These are phyloP conservation scores for Nepenthes alata DNA, from an alignment of 179 eudicot species.

Conservation along the genomic window DNA sequence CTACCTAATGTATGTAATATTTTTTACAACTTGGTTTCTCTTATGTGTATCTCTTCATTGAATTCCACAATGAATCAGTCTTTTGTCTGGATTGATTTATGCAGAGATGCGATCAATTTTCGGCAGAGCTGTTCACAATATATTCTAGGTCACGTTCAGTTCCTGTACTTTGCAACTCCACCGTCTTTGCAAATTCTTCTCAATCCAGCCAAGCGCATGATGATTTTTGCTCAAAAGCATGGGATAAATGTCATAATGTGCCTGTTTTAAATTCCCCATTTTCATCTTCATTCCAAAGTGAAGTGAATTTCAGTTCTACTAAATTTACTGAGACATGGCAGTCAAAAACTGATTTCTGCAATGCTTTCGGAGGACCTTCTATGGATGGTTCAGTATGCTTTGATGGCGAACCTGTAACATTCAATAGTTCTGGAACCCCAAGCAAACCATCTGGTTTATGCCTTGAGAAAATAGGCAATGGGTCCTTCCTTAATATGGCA, in stretches of 20 bases:
- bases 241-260: conserved; percentile 61
- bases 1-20: too few relatives aligned
- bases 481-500: conserved; percentile 62
- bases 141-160: conserved; percentile 27
- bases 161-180: conserved; percentile 70
- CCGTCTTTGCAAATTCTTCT: conserved; percentile 25
- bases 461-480: conserved; percentile 72
- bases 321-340: conserved; percentile 47
- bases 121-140: conserved; percentile 44
- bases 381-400: conserved; percentile 38
- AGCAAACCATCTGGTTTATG: conserved; percentile 47
- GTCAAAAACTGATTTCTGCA: conserved; percentile 55
- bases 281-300: conserved; percentile 34
- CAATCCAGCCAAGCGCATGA: conserved; percentile 27
- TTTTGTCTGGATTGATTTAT: conserved; percentile 6
- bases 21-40: too few relatives aligned
- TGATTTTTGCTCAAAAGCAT: conserved; percentile 55
- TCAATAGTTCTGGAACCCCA: conserved; percentile 25
- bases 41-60: too few relatives aligned
- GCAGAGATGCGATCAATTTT: conserved; percentile 71
- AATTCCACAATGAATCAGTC: too few relatives aligned
- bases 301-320: conserved; percentile 29
- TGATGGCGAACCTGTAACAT: conserved; percentile 34
- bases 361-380: conserved; percentile 53
- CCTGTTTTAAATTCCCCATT: conserved; percentile 61